phyloP scores from a whole-genome alignment of 129 eudicot genomes.

The Centrapalus pauciflorus region DNA sequence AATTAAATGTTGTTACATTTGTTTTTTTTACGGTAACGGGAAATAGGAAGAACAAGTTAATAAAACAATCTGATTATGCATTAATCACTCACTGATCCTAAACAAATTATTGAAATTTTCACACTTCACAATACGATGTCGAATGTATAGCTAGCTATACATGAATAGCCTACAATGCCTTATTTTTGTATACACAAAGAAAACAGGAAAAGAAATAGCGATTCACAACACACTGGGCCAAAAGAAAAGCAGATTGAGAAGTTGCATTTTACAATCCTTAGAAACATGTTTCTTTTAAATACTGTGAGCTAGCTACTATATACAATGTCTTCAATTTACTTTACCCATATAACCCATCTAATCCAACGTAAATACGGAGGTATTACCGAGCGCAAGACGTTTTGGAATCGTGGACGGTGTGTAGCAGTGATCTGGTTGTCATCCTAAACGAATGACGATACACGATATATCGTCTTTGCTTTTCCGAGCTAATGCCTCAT shows the following conservation, averaged over 20 bases:
- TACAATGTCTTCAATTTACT: constrained; percentile 15
- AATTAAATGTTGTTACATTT: too few relatives aligned
- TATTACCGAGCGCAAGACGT: background rate
- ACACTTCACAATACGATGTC: constrained; percentile 4
- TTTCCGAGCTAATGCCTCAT: constrained; percentile 66
- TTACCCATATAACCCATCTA: constrained; percentile 19
- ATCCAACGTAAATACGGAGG: background rate
- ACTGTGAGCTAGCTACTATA: constrained; percentile 16
- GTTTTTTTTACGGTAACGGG: too few relatives aligned
- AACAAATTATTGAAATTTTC: constrained; percentile 4
- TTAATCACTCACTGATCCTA: too few relatives aligned
- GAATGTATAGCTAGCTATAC: constrained; percentile 17
- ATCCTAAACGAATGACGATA: constrained; percentile 70
- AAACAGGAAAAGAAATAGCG: background rate
- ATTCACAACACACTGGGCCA: background rate
- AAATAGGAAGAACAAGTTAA: too few relatives aligned
- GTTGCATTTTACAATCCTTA: background rate
- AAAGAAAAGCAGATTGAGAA: background rate
- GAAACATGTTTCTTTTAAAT: background rate
- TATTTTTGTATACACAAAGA: background rate
- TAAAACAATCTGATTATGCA: background rate
- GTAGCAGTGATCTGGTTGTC: constrained; percentile 4
- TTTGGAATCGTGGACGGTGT: background rate
- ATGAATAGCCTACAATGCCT: constrained; percentile 18
- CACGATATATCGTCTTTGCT: constrained; percentile 84